These are phyloP conservation scores for Lasiosphaeria hispida DNA, from an alignment of 495 filamentous ascomycete species.

Conservation along the genomic window DNA sequence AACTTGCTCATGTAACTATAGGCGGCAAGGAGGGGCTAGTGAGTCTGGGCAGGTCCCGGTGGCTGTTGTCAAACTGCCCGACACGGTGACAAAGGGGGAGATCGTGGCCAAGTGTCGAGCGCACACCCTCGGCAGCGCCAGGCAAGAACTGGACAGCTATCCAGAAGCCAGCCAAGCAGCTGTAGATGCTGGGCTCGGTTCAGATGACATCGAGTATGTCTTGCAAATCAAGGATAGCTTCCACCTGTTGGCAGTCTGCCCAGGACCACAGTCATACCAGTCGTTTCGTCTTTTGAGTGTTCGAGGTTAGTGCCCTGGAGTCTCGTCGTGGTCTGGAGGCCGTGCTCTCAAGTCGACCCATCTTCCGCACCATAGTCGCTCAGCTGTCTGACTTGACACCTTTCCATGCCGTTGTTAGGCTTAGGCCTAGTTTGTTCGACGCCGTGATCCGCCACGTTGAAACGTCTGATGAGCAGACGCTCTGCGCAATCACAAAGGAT, in stretches of 20 bases:
- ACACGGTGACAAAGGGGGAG: constrained; percentile 11
- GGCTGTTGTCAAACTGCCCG: constrained; percentile 31
- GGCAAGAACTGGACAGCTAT: no score
- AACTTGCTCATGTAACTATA: no score
- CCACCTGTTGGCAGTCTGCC: no score
- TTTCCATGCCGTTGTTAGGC: constrained; percentile 16
- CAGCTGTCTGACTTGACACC: constrained; percentile 3
- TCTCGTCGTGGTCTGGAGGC: constrained; percentile 13
- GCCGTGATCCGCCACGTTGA: background rate
- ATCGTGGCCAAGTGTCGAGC: constrained; percentile 25
- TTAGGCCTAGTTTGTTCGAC: constrained; percentile 6
- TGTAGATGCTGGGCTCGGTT: no score
- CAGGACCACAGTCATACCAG: constrained; percentile 15
- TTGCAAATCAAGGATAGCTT: no score
- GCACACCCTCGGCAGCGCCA: constrained; percentile 32
- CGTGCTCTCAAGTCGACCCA: constrained; percentile 10
- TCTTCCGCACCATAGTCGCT: constrained; percentile 18
- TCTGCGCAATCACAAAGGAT: background rate
- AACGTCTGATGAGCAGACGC: background rate
- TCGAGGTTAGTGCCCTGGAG: no score
- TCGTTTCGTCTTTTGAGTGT: constrained; percentile 14
- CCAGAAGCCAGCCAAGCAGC: no score
- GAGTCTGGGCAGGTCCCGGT: constrained; percentile 31
- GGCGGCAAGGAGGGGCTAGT: no score
- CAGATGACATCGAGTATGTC: constrained; percentile 38